Percentiles rank a stretch among this genome's conserved stretches.
phyloP scores from a whole-genome alignment of 805 yeast species.

The Wickerhamomyces ciferrii region DNA sequence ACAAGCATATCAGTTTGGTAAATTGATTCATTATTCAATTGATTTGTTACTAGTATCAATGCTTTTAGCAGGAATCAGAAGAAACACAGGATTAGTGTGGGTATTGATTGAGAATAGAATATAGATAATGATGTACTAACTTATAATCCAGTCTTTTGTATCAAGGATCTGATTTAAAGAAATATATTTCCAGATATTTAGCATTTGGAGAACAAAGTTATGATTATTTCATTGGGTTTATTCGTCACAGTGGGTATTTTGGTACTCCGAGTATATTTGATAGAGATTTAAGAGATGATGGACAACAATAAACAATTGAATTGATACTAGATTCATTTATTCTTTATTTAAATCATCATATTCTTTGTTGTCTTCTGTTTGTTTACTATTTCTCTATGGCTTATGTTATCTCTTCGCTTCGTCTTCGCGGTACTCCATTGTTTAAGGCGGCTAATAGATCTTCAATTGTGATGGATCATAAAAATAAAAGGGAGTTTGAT shows the following conservation, averaged over 20 bases:
- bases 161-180: conserved; percentile 31
- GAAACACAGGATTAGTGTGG: conserved; percentile 68
- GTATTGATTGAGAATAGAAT: too few relatives aligned
- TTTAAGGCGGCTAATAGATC: too few relatives aligned
- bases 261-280: conserved; percentile 5
- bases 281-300: background rate
- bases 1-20: conserved; percentile 46
- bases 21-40: conserved; percentile 62
- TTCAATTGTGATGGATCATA: too few relatives aligned
- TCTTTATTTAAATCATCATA: too few relatives aligned
- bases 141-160: conserved; percentile 8
- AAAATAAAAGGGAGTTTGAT: too few relatives aligned
- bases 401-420: too few relatives aligned
- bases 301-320: background rate
- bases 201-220: conserved; percentile 58
- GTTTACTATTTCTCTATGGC: too few relatives aligned
- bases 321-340: too few relatives aligned
- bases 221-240: conserved; percentile 38
- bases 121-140: too few relatives aligned
- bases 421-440: too few relatives aligned
- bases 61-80: conserved; percentile 78
- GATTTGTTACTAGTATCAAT: conserved; percentile 79
- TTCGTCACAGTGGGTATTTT: conserved; percentile 46
- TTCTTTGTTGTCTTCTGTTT: too few relatives aligned
- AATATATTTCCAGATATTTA: conserved; percentile 47